phyloP scores from a whole-genome alignment of 441 rosid genomes.

The Raphanus hybrid region DNA sequence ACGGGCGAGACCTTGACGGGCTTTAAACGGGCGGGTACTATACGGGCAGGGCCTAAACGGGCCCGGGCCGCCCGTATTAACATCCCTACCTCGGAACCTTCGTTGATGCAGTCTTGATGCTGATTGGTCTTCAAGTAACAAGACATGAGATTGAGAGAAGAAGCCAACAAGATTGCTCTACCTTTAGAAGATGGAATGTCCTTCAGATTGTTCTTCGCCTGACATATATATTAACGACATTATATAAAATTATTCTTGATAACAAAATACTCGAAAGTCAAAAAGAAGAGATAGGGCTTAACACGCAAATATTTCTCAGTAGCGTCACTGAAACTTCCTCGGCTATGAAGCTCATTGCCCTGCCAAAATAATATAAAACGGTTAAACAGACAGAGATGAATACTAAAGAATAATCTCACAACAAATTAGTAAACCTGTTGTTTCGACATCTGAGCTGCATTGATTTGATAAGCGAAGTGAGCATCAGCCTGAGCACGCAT shows the following conservation, averaged over 20 bases:
- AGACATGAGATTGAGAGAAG: constrained; percentile 94
- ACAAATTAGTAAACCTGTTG: constrained; percentile 51
- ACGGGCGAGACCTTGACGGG: too few relatives aligned
- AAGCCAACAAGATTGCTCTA: constrained; percentile 65
- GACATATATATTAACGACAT: constrained; percentile 4
- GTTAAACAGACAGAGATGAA: not conserved
- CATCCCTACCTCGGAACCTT: constrained; percentile 66
- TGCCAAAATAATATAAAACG: constrained; percentile 35
- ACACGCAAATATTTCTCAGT: constrained; percentile 80
- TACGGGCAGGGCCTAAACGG: too few relatives aligned
- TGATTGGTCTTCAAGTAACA: constrained; percentile 86
- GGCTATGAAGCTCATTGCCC: constrained; percentile 92
- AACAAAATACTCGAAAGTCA: constrained; percentile 4
- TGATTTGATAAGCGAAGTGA: constrained; percentile 69
- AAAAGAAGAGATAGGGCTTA: constrained; percentile 43
- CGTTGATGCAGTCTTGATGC: constrained; percentile 69
- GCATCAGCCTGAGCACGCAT: constrained; percentile 82
- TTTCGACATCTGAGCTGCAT: constrained; percentile 82
- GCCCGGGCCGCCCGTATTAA: too few relatives aligned
- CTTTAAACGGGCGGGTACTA: too few relatives aligned
- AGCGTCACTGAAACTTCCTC: constrained; percentile 73
- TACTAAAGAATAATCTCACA: not conserved
- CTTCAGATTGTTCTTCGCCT: constrained; percentile 86
- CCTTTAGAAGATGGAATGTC: constrained; percentile 69
- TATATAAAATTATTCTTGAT: constrained; percentile 10